Evolutionary conservation across 1,284 basidiomycete genomes (phyloP).

Genomic region (Papiliotrema fonsecae): DNA sequence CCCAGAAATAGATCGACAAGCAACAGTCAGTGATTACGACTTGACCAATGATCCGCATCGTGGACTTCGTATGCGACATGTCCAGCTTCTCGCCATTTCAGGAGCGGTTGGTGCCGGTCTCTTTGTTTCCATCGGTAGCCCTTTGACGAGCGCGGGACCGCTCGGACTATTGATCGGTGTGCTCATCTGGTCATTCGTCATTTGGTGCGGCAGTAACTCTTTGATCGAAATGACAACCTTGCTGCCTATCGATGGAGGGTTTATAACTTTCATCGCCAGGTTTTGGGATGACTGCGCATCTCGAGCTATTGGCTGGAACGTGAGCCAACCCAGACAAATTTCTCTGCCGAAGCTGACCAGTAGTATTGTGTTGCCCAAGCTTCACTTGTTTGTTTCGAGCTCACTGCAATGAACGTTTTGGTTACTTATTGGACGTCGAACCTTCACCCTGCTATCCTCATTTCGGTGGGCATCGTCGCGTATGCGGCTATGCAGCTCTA

Average conservation of each 20-base stretch:
- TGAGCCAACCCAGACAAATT: neutral
- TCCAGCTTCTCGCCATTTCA: constrained; percentile 3
- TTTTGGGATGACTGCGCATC: constrained; percentile 21
- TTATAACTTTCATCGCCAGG: constrained; percentile 17
- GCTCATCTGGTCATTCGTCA: constrained; percentile 19
- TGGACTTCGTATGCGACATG: neutral
- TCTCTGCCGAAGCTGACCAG: neutral
- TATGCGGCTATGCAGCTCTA: constrained; percentile 24
- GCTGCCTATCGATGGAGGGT: constrained; percentile 20
- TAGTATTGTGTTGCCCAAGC: constrained; percentile 19
- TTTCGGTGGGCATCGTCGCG: constrained; percentile 19
- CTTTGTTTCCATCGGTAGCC: constrained; percentile 23
- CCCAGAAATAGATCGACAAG: neutral
- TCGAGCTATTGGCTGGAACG: constrained; percentile 21
- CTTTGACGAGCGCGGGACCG: constrained; percentile 47
- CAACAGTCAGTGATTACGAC: neutral
- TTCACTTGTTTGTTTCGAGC: constrained; percentile 22
- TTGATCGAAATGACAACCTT: constrained; percentile 24
- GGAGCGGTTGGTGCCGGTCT: constrained; percentile 60
- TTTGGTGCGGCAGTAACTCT: constrained; percentile 21
- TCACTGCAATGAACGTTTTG: constrained; percentile 30
- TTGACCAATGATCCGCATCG: constrained; percentile 1
- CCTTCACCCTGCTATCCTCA: constrained; percentile 29
- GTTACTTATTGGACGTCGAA: constrained; percentile 24
- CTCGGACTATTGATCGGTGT: constrained; percentile 26